Percentiles rank a stretch among this genome's conserved stretches.
phyloP scores from a whole-genome alignment of 306 rosid species.

The Crataegus laevigata region DNA sequence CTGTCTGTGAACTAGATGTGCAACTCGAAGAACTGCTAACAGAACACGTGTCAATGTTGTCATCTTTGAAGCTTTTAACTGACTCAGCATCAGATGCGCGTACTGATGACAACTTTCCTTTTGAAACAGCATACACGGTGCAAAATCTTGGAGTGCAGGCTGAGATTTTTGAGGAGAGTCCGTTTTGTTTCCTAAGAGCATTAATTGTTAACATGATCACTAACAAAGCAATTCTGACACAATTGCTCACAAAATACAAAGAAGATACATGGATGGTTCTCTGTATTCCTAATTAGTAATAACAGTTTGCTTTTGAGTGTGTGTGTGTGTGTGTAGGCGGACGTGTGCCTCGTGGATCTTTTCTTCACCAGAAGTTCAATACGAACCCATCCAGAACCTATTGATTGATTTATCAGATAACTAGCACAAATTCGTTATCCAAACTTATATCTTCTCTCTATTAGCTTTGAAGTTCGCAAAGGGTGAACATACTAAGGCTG shows the following conservation, averaged over 20 bases:
- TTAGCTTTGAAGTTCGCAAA: neutral
- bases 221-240: neutral
- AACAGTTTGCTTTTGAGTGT: neutral
- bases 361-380: neutral
- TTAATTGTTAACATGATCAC: constrained; percentile 3
- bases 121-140: constrained; percentile 68
- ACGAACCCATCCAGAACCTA: neutral
- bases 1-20: constrained; percentile 53
- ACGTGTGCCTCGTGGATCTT: neutral
- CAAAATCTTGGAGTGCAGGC: constrained; percentile 61
- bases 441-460: neutral
- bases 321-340: neutral
- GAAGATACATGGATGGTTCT: neutral
- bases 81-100: constrained; percentile 49
- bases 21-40: constrained; percentile 42
- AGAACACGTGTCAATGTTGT: constrained; percentile 54
- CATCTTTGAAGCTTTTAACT: constrained; percentile 37
- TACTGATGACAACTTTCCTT: constrained; percentile 65
- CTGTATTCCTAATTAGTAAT: neutral
- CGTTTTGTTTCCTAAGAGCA: constrained; percentile 55
- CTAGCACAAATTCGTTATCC: neutral
- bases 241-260: neutral
- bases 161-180: constrained; percentile 63
- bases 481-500: neutral
- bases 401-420: neutral